Base-by-base conservation (phyloP, 2,329 filamentous ascomycete genomes). In the Neofusicoccum laricinum region DNA sequence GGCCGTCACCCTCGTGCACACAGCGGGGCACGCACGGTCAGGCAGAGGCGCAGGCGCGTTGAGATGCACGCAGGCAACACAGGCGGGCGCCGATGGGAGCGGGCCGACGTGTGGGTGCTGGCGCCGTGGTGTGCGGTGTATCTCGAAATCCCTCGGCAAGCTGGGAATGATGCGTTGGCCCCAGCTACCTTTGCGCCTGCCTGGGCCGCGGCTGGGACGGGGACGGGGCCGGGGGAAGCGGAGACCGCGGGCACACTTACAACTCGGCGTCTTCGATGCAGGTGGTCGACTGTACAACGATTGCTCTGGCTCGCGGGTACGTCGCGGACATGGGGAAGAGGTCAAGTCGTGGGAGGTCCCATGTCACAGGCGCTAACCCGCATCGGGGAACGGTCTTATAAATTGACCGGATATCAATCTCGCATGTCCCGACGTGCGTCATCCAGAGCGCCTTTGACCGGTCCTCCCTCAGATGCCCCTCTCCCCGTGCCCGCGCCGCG, bases 281-380 rank as follows among this genome's bases (percentile, higher is more conserved):
- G 41, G 41, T 59, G 55, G 40, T 19, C 53, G 55, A 46, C 55
- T 59, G 55, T 59, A 59, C 55, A 46, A 46, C 40, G 38, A 43
- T 15, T 55, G 61, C 41, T 43, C 38, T 46, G 61, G 32, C 61
- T 53, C 38, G 41, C 61, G 61, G 49, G 32, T 63, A 55, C 61
- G 61, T 63, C 50, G 61, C 61, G 49, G 61, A 43, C 61, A 63
- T 63, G 61, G 61, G 61, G 49, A 63, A 63, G 61, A 63, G 49
- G 61, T 46, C 61, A 63, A 63, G 61, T 63, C 61, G 61, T 55
- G 36, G 61, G 41, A 53, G 59, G 48, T 63, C 61, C 61, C 61
- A 43, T 51, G 36, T 43, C 38, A 43, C 30, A 11, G n/a, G 32
- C 48, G 61, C 61, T 63, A 63, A 25, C 48, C 61, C 40, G 36